A percentile compares a stretch with the other conserved stretches of the same genome.
These are phyloP conservation scores for Yamadazyma sp. DNA, from an alignment of 805 yeast species.

Conservation along the genomic window DNA sequence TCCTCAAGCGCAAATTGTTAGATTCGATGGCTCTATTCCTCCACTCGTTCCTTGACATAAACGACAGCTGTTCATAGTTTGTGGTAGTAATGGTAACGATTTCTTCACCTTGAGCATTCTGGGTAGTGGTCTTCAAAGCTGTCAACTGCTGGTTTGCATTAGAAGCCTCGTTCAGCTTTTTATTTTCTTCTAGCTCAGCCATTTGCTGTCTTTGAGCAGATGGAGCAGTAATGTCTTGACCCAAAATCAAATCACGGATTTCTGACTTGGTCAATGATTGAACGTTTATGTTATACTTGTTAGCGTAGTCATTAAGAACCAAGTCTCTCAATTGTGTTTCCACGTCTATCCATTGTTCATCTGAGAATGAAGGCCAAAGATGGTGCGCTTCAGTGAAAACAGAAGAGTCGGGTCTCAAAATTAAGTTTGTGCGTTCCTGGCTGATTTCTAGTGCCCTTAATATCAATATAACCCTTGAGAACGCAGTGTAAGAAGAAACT, in stretches of 20 bases:
- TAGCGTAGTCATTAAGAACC: conserved; percentile 80
- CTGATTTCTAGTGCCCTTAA: conserved; percentile 79
- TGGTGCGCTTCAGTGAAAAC: conserved; percentile 74
- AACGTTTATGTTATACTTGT: conserved; percentile 80
- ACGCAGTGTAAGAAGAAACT: conserved; percentile 88
- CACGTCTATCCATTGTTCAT: conserved; percentile 89
- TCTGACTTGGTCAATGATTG: conserved; percentile 89
- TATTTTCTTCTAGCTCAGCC: conserved; percentile 64
- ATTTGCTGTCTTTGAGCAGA: conserved; percentile 82
- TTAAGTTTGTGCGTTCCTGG: conserved; percentile 71
- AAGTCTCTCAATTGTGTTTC: conserved; percentile 87
- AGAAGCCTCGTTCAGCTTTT: conserved; percentile 31
- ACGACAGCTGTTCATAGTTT: conserved; percentile 79
- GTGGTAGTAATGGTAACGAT: conserved; percentile 92
- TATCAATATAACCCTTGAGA: conserved; percentile 81
- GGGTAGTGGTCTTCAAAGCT: conserved; percentile 78
- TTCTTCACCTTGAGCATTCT: conserved; percentile 94
- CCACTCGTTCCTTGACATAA: conserved; percentile 89
- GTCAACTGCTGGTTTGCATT: conserved; percentile 55
- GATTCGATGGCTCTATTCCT: conserved; percentile 81
- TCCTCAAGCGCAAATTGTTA: conserved; percentile 65
- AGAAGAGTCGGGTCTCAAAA: conserved; percentile 72
- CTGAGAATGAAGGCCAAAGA: conserved; percentile 87
- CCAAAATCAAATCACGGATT: conserved; percentile 88
- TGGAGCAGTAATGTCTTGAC: conserved; percentile 91